A percentile compares a stretch with the other conserved stretches of the same genome.
Conservation (phyloP, 495 filamentous ascomycete species). For the Bryoglossum gracile region DNA sequence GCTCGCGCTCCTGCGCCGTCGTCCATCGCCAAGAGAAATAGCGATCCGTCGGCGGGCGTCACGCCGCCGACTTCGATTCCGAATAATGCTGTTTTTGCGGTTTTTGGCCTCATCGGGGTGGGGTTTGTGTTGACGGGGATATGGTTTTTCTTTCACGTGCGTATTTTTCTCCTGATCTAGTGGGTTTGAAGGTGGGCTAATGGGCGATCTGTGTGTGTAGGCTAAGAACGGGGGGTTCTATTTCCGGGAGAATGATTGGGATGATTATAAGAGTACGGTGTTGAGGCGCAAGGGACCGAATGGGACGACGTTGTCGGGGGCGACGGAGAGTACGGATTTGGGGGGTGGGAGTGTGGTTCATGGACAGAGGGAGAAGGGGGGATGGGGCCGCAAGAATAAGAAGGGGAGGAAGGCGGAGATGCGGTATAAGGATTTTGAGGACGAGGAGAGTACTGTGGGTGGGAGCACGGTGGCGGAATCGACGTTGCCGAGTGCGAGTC, state of each 20-base stretch:
- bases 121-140: slow-evolving; percentile 68
- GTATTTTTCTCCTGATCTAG: too few species aligned
- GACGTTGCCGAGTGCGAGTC: slow-evolving; percentile 10
- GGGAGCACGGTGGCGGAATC: slow-evolving; percentile 10
- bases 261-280: slow-evolving; percentile 96
- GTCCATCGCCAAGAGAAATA: too few species aligned
- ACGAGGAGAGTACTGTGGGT: slow-evolving; percentile 26
- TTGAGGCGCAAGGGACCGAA: slow-evolving; percentile 87
- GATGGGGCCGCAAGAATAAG: slow-evolving; percentile 33
- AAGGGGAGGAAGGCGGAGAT: slow-evolving; percentile 32
- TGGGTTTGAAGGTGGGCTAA: too few species aligned
- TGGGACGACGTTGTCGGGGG: slow-evolving; percentile 71
- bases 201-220: too few species aligned
- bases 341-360: slow-evolving; percentile 49
- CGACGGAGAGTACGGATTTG: slow-evolving; percentile 71
- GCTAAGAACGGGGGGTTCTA: slow-evolving; percentile 91
- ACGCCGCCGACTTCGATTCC: slow-evolving; percentile 64
- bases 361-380: slow-evolving; percentile 18
- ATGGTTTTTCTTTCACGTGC: slow-evolving; percentile 99
- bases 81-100: slow-evolving; percentile 71
- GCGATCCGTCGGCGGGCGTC: slow-evolving; percentile 37
- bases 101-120: slow-evolving; percentile 80
- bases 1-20: too few species aligned
- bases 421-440: slow-evolving; percentile 34
- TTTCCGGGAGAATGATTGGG: slow-evolving; percentile 83